Conservation (phyloP, 2,329 filamentous ascomycete species). For the Tolypocladium inflatum region DNA sequence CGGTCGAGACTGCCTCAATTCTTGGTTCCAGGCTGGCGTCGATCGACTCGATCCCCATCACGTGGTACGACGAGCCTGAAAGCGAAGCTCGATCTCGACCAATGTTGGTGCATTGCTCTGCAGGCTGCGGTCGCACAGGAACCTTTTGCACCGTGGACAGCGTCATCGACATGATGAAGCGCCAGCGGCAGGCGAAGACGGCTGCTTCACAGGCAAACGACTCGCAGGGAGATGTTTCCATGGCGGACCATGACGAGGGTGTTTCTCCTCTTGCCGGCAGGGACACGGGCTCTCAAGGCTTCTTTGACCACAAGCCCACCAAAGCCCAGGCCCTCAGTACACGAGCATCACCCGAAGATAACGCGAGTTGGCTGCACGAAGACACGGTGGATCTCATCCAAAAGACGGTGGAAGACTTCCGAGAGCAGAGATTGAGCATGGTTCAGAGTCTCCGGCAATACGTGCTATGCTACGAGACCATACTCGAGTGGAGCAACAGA, state of each 20-base stretch:
- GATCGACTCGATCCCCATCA: conserved; percentile 22
- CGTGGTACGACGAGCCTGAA: conserved; percentile 53
- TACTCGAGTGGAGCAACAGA: conserved; percentile 72
- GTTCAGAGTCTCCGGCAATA: conserved; percentile 90
- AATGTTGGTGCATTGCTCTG: conserved; percentile 88
- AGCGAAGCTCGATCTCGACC: conserved; percentile 47
- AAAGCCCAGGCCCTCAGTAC: conserved; percentile 5
- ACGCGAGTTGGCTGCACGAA: conserved; percentile 58
- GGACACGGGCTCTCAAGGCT: conserved; percentile 11
- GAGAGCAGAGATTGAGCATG: conserved; percentile 85
- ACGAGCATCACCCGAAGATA: conserved; percentile 13
- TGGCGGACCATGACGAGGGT: conserved; percentile 24
- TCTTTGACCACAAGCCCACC: conserved; percentile 7
- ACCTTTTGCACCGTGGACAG: conserved; percentile 96
- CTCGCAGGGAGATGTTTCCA: conserved; percentile 35
- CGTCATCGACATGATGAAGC: conserved; percentile 92
- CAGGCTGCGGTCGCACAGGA: conserved; percentile 89
- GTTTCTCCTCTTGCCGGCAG: conserved; percentile 17
- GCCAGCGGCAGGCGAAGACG: conserved; percentile 48
- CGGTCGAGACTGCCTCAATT: conserved; percentile 32
- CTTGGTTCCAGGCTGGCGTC: conserved; percentile 17
- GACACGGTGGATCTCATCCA: conserved; percentile 71
- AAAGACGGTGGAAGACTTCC: conserved; percentile 83
- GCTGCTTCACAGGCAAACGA: conserved; percentile 10
- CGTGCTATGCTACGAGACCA: conserved; percentile 91